These are phyloP conservation scores for Leucosporidium scottii DNA, from an alignment of 768 basidiomycete genomes.

Conservation along the genomic window DNA sequence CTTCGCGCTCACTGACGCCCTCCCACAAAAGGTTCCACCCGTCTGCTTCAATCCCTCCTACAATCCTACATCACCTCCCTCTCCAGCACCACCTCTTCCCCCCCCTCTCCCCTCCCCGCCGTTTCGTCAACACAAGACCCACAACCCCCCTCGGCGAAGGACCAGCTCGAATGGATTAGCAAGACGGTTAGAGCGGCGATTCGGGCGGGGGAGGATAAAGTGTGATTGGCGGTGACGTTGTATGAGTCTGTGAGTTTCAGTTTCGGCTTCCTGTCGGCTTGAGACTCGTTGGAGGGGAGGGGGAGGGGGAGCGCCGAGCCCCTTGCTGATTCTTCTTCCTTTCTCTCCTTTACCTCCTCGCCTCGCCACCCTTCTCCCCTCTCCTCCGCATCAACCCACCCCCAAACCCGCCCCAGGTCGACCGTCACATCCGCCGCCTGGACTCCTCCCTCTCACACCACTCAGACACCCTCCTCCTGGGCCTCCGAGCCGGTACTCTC, in stretches of 20 bases:
- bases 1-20: background rate
- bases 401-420: slow-evolving; percentile 55
- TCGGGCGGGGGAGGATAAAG: slow-evolving; percentile 56
- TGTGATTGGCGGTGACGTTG: slow-evolving; percentile 63
- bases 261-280: no score
- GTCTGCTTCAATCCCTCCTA: background rate
- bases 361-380: background rate
- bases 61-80: slow-evolving; percentile 1
- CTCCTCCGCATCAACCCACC: fast-evolving
- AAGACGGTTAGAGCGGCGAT: slow-evolving; percentile 1
- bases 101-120: background rate
- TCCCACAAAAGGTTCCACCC: background rate
- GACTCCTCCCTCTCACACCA: slow-evolving; percentile 66
- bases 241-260: slow-evolving; percentile 59
- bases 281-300: no score
- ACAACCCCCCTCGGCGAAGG: background rate
- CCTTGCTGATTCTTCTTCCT: no score
- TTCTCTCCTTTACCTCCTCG: background rate
- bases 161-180: background rate
- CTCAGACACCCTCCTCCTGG: slow-evolving; percentile 53
- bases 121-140: background rate
- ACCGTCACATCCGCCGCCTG: slow-evolving; percentile 68
- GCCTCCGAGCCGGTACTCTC: slow-evolving; percentile 51
- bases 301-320: no score
- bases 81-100: background rate